Evolutionary conservation across 768 basidiomycete species (phyloP).

Genomic region (Trametes sanguinea): DNA sequence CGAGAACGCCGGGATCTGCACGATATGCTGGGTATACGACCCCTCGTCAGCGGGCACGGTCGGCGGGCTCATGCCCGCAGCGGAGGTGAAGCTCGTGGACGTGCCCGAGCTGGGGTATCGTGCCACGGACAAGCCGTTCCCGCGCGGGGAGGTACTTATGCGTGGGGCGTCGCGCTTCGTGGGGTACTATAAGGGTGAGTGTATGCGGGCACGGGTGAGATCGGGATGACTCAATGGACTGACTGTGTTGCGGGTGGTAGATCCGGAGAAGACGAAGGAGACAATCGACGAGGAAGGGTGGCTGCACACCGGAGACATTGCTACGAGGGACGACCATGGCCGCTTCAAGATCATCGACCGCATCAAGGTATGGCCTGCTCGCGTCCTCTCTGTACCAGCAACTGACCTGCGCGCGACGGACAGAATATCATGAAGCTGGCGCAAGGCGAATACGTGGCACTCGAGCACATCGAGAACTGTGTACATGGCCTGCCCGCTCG

Average conservation of each 20-base stretch:
- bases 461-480: slow-evolving; percentile 92
- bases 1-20: slow-evolving; percentile 71
- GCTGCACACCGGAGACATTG: slow-evolving; percentile 91
- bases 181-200: slow-evolving; percentile 79
- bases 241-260: slow-evolving; percentile 38
- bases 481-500: slow-evolving; percentile 67
- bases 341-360: slow-evolving; percentile 92
- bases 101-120: slow-evolving; percentile 91
- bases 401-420: not conserved
- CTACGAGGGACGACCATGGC: slow-evolving; percentile 73
- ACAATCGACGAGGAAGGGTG: slow-evolving; percentile 87
- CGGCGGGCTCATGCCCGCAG: slow-evolving; percentile 73
- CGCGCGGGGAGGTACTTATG: slow-evolving; percentile 84
- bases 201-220: not conserved
- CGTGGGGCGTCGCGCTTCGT: slow-evolving; percentile 66
- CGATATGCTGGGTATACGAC: slow-evolving; percentile 60
- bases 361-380: slow-evolving; percentile 64
- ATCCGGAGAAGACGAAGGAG: slow-evolving; percentile 80
- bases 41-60: slow-evolving; percentile 71
- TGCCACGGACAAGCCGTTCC: slow-evolving; percentile 82
- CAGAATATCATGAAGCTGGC: slow-evolving; percentile 98
- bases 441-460: slow-evolving; percentile 97
- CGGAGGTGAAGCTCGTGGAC: slow-evolving; percentile 87
- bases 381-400: not conserved
- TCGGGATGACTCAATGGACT: not conserved